Evolutionary conservation across 345 rosid species (phyloP).

Genomic region (Cardamine chenopodiifolia): DNA sequence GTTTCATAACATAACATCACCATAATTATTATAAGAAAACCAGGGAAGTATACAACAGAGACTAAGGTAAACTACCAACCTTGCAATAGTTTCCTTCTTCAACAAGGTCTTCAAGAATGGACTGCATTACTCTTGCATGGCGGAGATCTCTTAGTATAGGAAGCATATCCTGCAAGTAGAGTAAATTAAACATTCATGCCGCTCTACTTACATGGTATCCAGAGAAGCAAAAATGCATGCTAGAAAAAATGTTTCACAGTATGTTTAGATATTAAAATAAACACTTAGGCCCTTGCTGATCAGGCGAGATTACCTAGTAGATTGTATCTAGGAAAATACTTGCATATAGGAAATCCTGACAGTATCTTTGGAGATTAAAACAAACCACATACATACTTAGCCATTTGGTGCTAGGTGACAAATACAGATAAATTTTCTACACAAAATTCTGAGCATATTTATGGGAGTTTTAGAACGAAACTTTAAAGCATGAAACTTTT

Average conservation of each 20-base stretch:
- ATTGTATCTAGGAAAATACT: slow-evolving; percentile 2
- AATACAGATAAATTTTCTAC: slow-evolving; percentile 7
- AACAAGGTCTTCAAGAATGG: slow-evolving; percentile 79
- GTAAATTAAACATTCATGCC: slow-evolving; percentile 16
- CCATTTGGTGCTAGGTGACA: slow-evolving; percentile 1
- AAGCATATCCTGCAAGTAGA: slow-evolving; percentile 74
- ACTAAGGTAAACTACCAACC: slow-evolving; percentile 48
- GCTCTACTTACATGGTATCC: slow-evolving; percentile 8
- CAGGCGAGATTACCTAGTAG: background rate
- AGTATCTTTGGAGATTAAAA: background rate
- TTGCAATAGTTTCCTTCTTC: slow-evolving; percentile 93
- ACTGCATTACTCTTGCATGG: slow-evolving; percentile 81
- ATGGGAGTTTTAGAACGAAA: slow-evolving; percentile 6
- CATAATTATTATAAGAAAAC: slow-evolving; percentile 3
- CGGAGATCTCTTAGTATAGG: slow-evolving; percentile 75
- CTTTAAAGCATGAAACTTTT: background rate
- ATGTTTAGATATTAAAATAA: background rate
- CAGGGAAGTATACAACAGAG: slow-evolving; percentile 7
- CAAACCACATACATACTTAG: background rate
- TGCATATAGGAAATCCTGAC: background rate
- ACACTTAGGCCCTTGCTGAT: slow-evolving; percentile 6
- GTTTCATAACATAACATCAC: slow-evolving; percentile 17
- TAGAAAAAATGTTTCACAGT: background rate
- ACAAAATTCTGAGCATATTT: slow-evolving; percentile 1
- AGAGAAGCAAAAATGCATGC: slow-evolving; percentile 12